A percentile compares a stretch with the other conserved stretches of the same genome.
Evolutionary conservation across 2,329 filamentous ascomycete species (phyloP).

Genomic region (Aureobasidium namibiae): DNA sequence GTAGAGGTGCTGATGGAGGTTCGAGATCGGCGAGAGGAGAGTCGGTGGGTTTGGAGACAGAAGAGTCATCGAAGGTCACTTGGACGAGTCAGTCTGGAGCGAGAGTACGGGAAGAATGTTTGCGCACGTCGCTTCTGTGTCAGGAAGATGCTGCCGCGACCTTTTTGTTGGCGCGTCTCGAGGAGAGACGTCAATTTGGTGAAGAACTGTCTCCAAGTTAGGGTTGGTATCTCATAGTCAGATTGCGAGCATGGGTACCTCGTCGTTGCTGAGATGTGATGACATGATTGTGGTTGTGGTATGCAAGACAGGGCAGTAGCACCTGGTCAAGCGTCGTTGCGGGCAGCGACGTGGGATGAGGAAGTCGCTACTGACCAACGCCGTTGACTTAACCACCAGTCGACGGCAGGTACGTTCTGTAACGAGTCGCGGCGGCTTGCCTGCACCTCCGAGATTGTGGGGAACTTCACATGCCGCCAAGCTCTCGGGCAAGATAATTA

Average conservation of each 20-base stretch:
- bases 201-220: constrained; percentile 55
- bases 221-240: no score
- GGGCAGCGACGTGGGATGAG: background rate
- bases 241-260: constrained; percentile 40
- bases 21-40: constrained; percentile 54
- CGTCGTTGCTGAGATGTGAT: constrained; percentile 50
- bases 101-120: background rate
- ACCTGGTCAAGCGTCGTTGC: background rate
- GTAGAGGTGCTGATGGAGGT: constrained; percentile 48
- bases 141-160: constrained; percentile 66
- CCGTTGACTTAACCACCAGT: background rate
- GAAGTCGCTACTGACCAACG: background rate
- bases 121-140: constrained; percentile 65
- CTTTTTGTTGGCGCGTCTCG: constrained; percentile 55
- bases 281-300: constrained; percentile 36
- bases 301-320: constrained; percentile 12
- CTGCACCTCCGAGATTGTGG: background rate
- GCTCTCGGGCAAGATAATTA: constrained; percentile 1
- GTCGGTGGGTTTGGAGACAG: constrained; percentile 21
- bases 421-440: background rate
- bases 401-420: background rate
- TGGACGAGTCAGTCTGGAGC: background rate
- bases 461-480: constrained; percentile 10
- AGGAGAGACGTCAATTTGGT: constrained; percentile 60
- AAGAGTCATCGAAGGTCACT: background rate